Base-by-base conservation (phyloP, 2,329 filamentous ascomycete genomes). In the Sporothrix variecibatus region DNA sequence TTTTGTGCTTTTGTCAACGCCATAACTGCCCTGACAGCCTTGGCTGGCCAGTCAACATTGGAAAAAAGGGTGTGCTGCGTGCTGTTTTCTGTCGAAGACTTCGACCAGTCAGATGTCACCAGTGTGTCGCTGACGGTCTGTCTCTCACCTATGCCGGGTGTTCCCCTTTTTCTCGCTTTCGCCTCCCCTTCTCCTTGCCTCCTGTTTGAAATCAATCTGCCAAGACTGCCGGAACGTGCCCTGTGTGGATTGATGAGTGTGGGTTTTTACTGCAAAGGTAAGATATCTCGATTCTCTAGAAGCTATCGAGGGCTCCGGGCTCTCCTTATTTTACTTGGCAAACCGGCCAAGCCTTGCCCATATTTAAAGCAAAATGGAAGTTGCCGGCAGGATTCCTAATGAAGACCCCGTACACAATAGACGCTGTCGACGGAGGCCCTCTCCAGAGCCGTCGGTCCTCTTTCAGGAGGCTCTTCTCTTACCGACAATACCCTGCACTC, bases 41-140 rank as follows among this genome's bases (percentile, higher is more conserved):
- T 15, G 34, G 62, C 64, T 68, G 40, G n/a, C 67, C 67, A 38
- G 46, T 53, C 67, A 69, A 53, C 67, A 9, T 53, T 23, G 62
- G 40, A 17, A 49, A 62, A 17, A 49, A 60, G 12, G 9, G 26
- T 60, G n/a, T 56, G n/a, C 51, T 23, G 51, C 6, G 9, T 7
- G 12, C n/a, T 53, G 20, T 9, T 15, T 7, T n/a, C 26, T 20
- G 58, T 56, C 26, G n/a, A 1, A 26, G 7, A 17, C 15, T 46
- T 11, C 20, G n/a, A 26, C 62, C 62, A 65, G n/a, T 65, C 40
- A 67, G 26, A 3, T n/a, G 26, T 43, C 15, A 15, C 64, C 40
- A 49, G 46, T n/a, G 43, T 31, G 40, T 68, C n/a, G 26, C 40
- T 20, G 38, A 20, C 38, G 26, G 17, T 17, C 17, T 69, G 20